These are phyloP conservation scores for Tylopilus subfusipes DNA, from an alignment of 768 basidiomycete genomes.

Conservation along the genomic window DNA sequence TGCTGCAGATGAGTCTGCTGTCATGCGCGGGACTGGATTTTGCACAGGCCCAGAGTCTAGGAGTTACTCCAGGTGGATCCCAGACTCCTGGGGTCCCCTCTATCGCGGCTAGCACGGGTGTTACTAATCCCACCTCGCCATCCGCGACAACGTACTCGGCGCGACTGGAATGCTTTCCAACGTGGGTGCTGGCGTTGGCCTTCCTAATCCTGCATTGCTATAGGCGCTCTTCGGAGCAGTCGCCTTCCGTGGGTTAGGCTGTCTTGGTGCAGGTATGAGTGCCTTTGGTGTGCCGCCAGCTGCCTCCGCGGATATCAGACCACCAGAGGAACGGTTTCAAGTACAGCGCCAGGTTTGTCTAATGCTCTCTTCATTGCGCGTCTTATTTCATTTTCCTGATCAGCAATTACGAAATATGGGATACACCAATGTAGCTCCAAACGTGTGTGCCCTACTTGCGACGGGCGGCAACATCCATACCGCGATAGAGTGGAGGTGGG, in stretches of 20 bases:
- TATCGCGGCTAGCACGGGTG: conserved; percentile 6
- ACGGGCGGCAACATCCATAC: conserved; percentile 88
- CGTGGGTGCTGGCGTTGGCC: conserved; percentile 5
- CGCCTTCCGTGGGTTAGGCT: conserved; percentile 28
- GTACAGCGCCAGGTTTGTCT: conserved; percentile 66
- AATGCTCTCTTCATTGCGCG: background rate
- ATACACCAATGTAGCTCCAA: conserved; percentile 84
- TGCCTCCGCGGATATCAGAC: conserved; percentile 61
- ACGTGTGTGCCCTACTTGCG: conserved; percentile 83
- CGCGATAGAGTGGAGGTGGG: conserved; percentile 86
- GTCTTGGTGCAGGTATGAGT: conserved; percentile 26
- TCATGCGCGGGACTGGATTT: conserved; percentile 25
- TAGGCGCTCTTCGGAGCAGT: conserved; percentile 21
- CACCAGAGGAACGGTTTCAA: conserved; percentile 92
- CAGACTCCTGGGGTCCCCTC: conserved; percentile 62
- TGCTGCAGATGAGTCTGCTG: conserved; percentile 70
- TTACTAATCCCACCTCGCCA: conserved; percentile 25
- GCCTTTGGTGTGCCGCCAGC: conserved; percentile 22
- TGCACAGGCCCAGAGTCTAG: conserved; percentile 39
- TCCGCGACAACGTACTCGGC: conserved; percentile 16
- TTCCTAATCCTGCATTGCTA: conserved; percentile 43
- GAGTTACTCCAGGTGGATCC: conserved; percentile 35
- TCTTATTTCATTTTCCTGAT: background rate
- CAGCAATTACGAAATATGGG: conserved; percentile 96
- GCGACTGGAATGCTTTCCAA: conserved; percentile 23